Evolutionary conservation across 1,284 basidiomycete species (phyloP).

Genomic region (Tilletiopsis washingtonensis): DNA sequence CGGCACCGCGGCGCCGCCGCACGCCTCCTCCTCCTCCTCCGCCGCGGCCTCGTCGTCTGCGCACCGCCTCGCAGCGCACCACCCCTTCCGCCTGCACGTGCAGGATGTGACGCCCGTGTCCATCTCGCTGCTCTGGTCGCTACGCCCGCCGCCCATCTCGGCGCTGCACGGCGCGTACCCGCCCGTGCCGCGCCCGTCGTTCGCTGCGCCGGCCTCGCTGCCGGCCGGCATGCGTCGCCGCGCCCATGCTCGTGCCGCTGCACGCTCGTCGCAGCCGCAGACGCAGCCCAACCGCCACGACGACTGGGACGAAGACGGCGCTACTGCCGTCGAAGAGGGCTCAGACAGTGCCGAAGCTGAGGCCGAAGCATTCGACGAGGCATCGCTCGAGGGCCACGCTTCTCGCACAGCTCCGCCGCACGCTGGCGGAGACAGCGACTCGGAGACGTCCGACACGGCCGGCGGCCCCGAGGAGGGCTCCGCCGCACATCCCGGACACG

Average conservation of each 20-base stretch:
- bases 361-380: background rate
- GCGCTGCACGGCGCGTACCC: too few species aligned
- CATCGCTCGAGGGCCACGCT: too few species aligned
- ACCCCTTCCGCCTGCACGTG: constrained; percentile 35
- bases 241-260: too few species aligned
- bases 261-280: too few species aligned
- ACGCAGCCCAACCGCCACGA: constrained; percentile 29
- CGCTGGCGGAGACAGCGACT: constrained; percentile 1
- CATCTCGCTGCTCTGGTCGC: constrained; percentile 33
- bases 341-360: constrained; percentile 14
- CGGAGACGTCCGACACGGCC: constrained; percentile 25
- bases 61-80: constrained; percentile 17
- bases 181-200: too few species aligned
- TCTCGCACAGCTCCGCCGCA: too few species aligned
- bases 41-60: constrained; percentile 10
- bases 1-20: too few species aligned
- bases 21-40: too few species aligned
- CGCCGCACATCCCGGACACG: constrained; percentile 6
- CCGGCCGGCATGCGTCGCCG: too few species aligned
- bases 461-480: constrained; percentile 13
- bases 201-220: too few species aligned
- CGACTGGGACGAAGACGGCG: constrained; percentile 24
- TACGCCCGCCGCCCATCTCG: constrained; percentile 31
- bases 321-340: constrained; percentile 22
- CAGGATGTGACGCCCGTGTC: constrained; percentile 36